These are phyloP conservation scores for Fusarium sp. DNA, from an alignment of 2,329 filamentous ascomycete species.

Conservation along the genomic window DNA sequence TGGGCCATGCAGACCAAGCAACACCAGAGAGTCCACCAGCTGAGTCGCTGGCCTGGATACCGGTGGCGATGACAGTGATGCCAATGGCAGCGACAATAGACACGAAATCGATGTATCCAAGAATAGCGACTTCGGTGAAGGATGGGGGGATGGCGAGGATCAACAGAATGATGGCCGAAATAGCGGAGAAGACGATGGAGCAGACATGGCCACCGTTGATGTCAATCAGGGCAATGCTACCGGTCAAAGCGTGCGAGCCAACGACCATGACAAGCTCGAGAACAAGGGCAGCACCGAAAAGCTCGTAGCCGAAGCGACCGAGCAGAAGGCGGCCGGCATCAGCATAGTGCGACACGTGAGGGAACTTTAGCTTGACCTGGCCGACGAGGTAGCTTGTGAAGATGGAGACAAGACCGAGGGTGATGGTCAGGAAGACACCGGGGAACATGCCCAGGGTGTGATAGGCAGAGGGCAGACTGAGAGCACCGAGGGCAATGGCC, in stretches of 20 bases:
- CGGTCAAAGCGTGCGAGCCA: constrained; percentile 78
- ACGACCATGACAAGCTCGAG: constrained; percentile 78
- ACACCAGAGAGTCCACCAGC: constrained; percentile 52
- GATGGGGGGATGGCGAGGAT: constrained; percentile 62
- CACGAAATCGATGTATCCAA: constrained; percentile 61
- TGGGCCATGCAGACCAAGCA: constrained; percentile 61
- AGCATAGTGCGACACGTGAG: constrained; percentile 61
- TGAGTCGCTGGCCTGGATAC: constrained; percentile 56
- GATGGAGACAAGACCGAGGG: constrained; percentile 61
- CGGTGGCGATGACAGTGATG: constrained; percentile 75
- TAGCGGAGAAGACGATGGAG: constrained; percentile 55
- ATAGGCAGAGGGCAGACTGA: constrained; percentile 64
- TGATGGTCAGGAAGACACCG: constrained; percentile 59
- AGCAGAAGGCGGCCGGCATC: constrained; percentile 67
- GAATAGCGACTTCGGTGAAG: constrained; percentile 53
- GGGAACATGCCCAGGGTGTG: constrained; percentile 67
- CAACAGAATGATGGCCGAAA: constrained; percentile 61
- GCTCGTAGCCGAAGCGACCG: constrained; percentile 70
- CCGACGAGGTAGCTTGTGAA: constrained; percentile 63
- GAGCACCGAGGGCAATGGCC: constrained; percentile 37
- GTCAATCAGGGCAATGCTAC: constrained; percentile 75
- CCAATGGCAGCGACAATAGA: constrained; percentile 68
- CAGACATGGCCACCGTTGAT: constrained; percentile 66
- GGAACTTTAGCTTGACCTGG: constrained; percentile 63
- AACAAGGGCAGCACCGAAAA: constrained; percentile 71